These are phyloP conservation scores for Phytophthora hibernalis DNA, from an alignment of 352 stramenopile species.

Conservation along the genomic window DNA sequence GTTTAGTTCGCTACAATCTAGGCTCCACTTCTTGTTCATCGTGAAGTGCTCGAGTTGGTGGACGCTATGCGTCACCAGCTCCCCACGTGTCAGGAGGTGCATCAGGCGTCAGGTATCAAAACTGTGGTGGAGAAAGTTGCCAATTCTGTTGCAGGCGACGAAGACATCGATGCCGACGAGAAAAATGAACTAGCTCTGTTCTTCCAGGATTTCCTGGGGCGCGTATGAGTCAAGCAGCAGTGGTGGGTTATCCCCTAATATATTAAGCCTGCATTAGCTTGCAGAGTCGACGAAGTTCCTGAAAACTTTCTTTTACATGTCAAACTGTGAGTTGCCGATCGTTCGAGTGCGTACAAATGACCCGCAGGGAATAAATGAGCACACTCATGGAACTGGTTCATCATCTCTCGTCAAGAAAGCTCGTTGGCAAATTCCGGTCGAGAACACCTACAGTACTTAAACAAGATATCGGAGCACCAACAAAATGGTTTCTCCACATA, in stretches of 20 bases:
- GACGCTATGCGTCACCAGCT: slow-evolving; percentile 71
- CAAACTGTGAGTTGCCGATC: neutral
- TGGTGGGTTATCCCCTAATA: slow-evolving; percentile 22
- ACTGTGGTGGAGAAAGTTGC: slow-evolving; percentile 44
- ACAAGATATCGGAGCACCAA: neutral
- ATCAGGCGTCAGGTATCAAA: slow-evolving; percentile 50
- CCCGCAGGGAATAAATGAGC: too few species aligned
- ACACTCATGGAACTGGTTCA: too few species aligned
- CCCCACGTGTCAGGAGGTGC: slow-evolving; percentile 53
- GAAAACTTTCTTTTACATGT: neutral
- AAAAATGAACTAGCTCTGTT: slow-evolving; percentile 61
- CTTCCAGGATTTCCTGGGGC: slow-evolving; percentile 45
- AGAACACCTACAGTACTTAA: too few species aligned
- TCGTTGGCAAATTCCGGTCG: too few species aligned
- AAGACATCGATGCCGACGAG: slow-evolving; percentile 60
- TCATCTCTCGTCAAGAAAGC: too few species aligned
- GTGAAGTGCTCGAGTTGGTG: slow-evolving; percentile 63
- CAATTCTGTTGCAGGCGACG: slow-evolving; percentile 29
- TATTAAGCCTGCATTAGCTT: slow-evolving; percentile 25
- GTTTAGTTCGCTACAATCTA: slow-evolving; percentile 20
- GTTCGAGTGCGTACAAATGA: too few species aligned
- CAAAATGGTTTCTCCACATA: slow-evolving; percentile 18
- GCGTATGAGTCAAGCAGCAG: slow-evolving; percentile 19
- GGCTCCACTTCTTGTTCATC: slow-evolving; percentile 46
- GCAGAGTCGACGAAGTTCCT: neutral